These are phyloP conservation scores for Stipa capillata DNA, from an alignment of 176 grass and related monocot genomes.

Conservation along the genomic window DNA sequence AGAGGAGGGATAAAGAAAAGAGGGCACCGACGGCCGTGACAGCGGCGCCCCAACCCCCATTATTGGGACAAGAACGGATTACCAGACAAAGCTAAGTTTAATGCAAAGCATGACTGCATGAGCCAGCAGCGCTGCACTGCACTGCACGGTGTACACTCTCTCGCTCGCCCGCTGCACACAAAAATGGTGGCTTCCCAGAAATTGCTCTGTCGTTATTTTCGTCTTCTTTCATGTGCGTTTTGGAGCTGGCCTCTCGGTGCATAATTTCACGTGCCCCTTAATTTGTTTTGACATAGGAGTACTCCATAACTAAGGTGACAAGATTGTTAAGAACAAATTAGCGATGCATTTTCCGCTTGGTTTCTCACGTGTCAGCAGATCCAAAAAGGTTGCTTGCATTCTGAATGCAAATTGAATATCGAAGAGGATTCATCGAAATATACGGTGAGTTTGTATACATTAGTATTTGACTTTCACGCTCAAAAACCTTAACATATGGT, in stretches of 20 bases:
- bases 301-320: neutral
- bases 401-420: neutral
- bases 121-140: neutral
- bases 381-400: neutral
- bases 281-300: neutral
- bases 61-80: conserved; percentile 39
- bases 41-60: conserved; percentile 36
- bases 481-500: no score
- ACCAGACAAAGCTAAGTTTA: conserved; percentile 16
- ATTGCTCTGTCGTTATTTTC: neutral
- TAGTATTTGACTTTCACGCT: no score
- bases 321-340: neutral
- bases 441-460: neutral
- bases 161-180: neutral
- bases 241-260: neutral
- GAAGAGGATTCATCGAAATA: neutral
- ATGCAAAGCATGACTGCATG: conserved; percentile 3
- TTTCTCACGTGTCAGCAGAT: neutral
- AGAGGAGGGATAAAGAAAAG: neutral
- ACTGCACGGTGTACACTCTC: neutral
- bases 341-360: neutral
- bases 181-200: neutral
- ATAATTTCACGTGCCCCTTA: neutral
- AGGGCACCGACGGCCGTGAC: conserved; percentile 40
- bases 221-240: neutral